Percentiles rank a stretch among this genome's conserved stretches.
phyloP scores from a whole-genome alignment of 1,139 yeast genomes.

The Blastobotrys apis region DNA sequence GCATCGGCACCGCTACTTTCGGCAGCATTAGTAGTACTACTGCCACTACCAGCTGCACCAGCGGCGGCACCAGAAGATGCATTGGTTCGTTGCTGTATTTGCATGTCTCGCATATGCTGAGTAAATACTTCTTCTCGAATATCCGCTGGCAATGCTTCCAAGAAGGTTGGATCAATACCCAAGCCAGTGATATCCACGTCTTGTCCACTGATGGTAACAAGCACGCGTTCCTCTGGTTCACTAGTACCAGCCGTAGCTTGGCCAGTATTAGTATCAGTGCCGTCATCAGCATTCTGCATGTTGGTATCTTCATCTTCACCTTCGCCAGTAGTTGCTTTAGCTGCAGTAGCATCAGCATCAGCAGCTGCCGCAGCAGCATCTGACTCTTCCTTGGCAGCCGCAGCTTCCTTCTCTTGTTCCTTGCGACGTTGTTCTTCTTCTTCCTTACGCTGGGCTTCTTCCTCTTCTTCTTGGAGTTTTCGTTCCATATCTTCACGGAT shows the following conservation, averaged over 20 bases:
- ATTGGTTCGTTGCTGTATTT: constrained; percentile 28
- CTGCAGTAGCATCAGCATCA: too few species aligned
- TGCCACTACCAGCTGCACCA: constrained; percentile 27
- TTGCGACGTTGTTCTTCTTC: constrained; percentile 32
- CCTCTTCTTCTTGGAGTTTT: constrained; percentile 22
- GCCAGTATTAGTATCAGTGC: constrained; percentile 2
- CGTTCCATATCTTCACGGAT: constrained; percentile 27
- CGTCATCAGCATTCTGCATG: constrained; percentile 13
- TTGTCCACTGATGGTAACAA: constrained; percentile 71
- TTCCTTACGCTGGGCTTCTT: constrained; percentile 28
- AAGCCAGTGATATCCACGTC: constrained; percentile 85
- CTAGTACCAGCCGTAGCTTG: constrained; percentile 14
- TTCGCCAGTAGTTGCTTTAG: constrained; percentile 1
- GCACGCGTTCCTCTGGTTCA: constrained; percentile 48
- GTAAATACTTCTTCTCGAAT: constrained; percentile 91
- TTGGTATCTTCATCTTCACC: constrained; percentile 16
- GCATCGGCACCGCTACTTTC: neutral
- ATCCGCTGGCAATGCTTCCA: constrained; percentile 87
- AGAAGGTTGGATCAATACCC: constrained; percentile 87
- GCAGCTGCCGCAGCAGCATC: constrained; percentile 21
- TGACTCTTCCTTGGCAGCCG: constrained; percentile 10
- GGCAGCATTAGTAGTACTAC: neutral
- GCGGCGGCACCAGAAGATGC: constrained; percentile 20
- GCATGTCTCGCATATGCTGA: constrained; percentile 70
- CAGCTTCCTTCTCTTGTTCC: constrained; percentile 23